phyloP scores from a whole-genome alignment of 169 alveolate species.

The Plasmodium vivax region DNA sequence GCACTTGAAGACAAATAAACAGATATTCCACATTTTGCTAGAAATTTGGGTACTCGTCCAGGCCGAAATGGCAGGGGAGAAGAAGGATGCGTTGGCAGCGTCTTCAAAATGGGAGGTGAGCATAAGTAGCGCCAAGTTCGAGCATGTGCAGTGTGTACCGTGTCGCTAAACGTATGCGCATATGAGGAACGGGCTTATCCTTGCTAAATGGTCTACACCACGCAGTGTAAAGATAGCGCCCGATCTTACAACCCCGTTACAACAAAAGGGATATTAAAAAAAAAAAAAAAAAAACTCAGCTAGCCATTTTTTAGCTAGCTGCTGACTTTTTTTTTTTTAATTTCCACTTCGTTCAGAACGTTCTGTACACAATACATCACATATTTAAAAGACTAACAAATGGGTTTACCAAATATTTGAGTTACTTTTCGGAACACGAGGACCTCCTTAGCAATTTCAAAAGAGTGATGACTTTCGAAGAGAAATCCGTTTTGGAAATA shows the following conservation, averaged over 20 bases:
- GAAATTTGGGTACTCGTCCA: conserved; percentile 17
- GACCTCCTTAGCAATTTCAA: not conserved
- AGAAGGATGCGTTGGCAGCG: not conserved
- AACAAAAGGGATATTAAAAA: not conserved
- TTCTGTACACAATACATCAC: conserved; percentile 5
- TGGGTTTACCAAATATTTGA: conserved; percentile 26
- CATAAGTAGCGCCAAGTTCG: not conserved
- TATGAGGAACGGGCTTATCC: not conserved
- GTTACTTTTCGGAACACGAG: not conserved
- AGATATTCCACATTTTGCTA: conserved; percentile 10
- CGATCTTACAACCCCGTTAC: not conserved
- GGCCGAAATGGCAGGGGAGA: not conserved
- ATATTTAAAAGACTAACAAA: conserved; percentile 20
- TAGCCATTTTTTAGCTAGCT: no score
- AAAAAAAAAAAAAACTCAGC: not conserved
- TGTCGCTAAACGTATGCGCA: not conserved
- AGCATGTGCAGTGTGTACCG: not conserved
- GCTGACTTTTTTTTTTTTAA: not conserved
- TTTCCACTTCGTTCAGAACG: conserved; percentile 3
- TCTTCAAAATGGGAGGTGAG: not conserved
- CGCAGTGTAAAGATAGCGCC: not conserved
- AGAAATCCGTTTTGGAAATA: conserved; percentile 10
- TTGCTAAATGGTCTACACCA: not conserved
- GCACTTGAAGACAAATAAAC: conserved; percentile 21
- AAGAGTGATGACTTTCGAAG: conserved; percentile 31